phyloP scores from a whole-genome alignment of 768 basidiomycete species.

The Termitomyces heimii region DNA sequence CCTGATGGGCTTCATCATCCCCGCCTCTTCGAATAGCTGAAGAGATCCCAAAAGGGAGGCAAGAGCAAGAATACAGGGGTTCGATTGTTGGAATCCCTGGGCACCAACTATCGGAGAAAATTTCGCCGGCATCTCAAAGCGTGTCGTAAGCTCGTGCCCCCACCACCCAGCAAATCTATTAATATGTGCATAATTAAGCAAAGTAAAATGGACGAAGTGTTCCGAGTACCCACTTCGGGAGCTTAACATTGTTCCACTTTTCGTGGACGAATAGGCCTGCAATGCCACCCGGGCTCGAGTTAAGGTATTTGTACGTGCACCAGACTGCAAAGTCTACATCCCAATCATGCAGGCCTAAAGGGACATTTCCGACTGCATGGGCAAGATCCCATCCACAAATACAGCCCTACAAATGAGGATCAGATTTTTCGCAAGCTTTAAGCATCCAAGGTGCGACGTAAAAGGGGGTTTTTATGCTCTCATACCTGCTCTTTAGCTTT shows the following conservation, averaged over 20 bases:
- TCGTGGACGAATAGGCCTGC: conserved; percentile 90
- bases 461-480: conserved; percentile 7
- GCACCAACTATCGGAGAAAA: conserved; percentile 88
- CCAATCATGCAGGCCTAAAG: conserved; percentile 87
- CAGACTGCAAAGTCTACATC: conserved; percentile 95
- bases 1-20: conserved; percentile 66
- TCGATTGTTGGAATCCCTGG: conserved; percentile 94
- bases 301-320: conserved; percentile 98
- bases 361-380: conserved; percentile 93
- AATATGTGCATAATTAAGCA: conserved; percentile 11
- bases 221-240: conserved; percentile 51
- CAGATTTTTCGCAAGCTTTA: conserved; percentile 9
- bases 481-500: conserved; percentile 79
- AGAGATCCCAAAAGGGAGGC: conserved; percentile 82
- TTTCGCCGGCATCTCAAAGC: conserved; percentile 83
- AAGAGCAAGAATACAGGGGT: conserved; percentile 78
- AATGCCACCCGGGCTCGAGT: conserved; percentile 95
- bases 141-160: conserved; percentile 85
- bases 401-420: conserved; percentile 59
- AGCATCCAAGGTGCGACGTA: conserved; percentile 11
- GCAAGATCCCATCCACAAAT: conserved; percentile 96
- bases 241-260: conserved; percentile 60
- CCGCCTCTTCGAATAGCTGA: conserved; percentile 70
- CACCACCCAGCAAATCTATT: conserved; percentile 92
- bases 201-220: conserved; percentile 6